Base-by-base conservation (phyloP, 805 yeast genomes). In the Candida ipomoeae region DNA sequence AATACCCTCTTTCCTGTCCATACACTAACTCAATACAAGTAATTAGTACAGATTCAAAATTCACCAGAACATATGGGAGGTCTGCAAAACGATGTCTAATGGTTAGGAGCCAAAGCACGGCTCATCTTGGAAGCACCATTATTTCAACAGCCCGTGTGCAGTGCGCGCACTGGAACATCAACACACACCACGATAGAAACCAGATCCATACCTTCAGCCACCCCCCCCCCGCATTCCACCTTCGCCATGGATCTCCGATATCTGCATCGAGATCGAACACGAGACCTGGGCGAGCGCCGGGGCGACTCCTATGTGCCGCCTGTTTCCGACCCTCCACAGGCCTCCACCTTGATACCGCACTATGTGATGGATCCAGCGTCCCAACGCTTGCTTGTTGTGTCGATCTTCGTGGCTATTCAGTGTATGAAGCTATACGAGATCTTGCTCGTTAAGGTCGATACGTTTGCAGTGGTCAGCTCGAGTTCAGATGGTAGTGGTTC, bases 341-440 rank as follows among this genome's bases (percentile, higher is more conserved):
- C 33, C 10, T 15, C 40, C 15, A 44, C 46, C 14, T 68, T 87
- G 39, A 82, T 92, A 39, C 88, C 96, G 0, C 75, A 81, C 14
- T 69, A 76, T 6, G 71, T 83, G 1, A 62, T 91, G 23, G 96
- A 89, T 55, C 79, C 80, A 5, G 88, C 88, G 2, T 81, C 87
- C 13, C 99, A 92, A 65, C 73, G 96, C 53, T 66, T 82, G 34
- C 77, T 88, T 49, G 76, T 83, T 2, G 64, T 84, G n/a, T 79
- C 88, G 1, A 53, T 87, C 10, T 88, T 89, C 62, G 71, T 79
- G 2, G 73, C 87, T 33, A 74, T 92, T n/a, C 97, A 91, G 66
- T 80, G 88, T n/a, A 87, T 87, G 80, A 92, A 94, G 63, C 50
- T 88, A 1, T 87, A 86, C 58, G 96, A 89, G 62, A 66, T 87